Base-by-base conservation (phyloP, 371 early-diverging fungal genomes). In the Rhizopus sp. region DNA sequence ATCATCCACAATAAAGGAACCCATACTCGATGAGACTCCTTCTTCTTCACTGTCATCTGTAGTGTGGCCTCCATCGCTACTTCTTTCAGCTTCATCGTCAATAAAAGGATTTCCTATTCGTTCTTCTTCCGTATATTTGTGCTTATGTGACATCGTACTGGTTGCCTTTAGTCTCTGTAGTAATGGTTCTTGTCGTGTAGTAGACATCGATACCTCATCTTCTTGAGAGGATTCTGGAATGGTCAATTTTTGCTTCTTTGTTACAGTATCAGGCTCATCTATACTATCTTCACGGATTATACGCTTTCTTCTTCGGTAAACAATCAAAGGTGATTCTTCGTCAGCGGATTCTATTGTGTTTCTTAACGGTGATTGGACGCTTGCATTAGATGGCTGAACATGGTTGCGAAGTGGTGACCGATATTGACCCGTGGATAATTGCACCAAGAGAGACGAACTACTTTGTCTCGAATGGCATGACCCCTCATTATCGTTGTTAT, bases 1-100 rank as follows among this genome's bases (percentile, higher is more conserved):
- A 44, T n/a, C 7, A 52, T 66, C 67, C 32, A 59, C 48, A 23
- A 68, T 68, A 58, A 68, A 68, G 0, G 69, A 68, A 29, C 55
- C 54, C 31, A 63, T 7, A 6, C 47, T 9, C 1, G 62, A 60
- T 1, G 44, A 47, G 6, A 32, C 57, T 34, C 38, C 53, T 16
- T 44, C 58, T 9, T 59, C 64, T 4, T 44, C 42, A 3, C 57
- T 64, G n/a, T 49, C 54, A 8, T 64, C 62, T 4, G 52, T 41
- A 23, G 66, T 54, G 47, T 55, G 59, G 4, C 57, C 55, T 13
- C 23, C 58, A 44, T 68, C 69, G 4, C 56, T 53, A 45, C 61
- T 57, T 13, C 54, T 56, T 30, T 63, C 60, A 5, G 63, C 61
- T 30, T 66, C 70, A 3, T 56, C 38, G 45, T 70, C 66, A 8